A percentile compares a stretch with the other conserved stretches of the same genome.
Conservation (phyloP, 768 basidiomycete genomes). For the Lentinula detonsa region DNA sequence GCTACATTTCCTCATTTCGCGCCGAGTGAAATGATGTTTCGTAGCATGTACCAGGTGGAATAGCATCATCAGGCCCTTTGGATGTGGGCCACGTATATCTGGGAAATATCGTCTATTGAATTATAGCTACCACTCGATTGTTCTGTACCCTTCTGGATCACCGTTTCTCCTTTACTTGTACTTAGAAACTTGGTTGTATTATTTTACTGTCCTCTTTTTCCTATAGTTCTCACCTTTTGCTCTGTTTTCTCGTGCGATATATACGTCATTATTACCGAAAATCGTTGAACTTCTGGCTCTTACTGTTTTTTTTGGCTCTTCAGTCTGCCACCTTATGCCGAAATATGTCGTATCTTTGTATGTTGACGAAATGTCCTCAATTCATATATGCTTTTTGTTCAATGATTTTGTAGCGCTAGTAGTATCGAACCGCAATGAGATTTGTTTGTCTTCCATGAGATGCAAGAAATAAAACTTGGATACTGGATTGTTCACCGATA, state of each 20-base stretch:
- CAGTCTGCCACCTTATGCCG: not conserved
- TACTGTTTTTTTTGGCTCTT: not conserved
- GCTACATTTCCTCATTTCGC: not conserved
- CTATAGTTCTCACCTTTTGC: not conserved
- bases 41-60: not conserved
- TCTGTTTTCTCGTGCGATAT: not conserved
- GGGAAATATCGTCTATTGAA: not conserved
- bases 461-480: too few relatives aligned
- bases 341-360: not conserved
- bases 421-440: too few relatives aligned
- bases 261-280: not conserved
- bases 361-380: not conserved
- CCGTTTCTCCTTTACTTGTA: not conserved
- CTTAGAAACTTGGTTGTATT: not conserved
- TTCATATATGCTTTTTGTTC: not conserved
- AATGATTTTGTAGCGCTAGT: not conserved
- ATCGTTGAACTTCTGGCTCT: not conserved
- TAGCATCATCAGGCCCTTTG: not conserved
- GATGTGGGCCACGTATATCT: not conserved
- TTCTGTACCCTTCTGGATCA: not conserved
- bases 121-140: not conserved
- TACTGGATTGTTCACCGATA: too few relatives aligned
- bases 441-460: too few relatives aligned
- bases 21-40: not conserved
- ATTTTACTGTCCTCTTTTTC: not conserved